These are phyloP conservation scores for Leccinum rimulosum DNA, from an alignment of 768 basidiomycete genomes.

Conservation along the genomic window DNA sequence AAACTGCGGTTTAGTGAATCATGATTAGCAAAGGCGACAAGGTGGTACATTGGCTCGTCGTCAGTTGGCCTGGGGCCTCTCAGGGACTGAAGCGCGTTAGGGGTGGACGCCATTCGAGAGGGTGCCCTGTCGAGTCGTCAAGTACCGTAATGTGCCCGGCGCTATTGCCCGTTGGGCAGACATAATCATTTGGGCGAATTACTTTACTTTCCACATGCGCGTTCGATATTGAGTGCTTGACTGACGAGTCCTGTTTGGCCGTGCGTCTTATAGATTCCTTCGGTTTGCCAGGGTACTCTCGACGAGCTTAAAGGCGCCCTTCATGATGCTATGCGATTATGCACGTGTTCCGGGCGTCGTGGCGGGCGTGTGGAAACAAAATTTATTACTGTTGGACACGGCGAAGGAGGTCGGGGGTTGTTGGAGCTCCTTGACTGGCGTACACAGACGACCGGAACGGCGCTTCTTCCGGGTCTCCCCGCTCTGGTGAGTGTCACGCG, in stretches of 20 bases:
- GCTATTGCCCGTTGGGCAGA: constrained; percentile 23
- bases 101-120: constrained; percentile 20
- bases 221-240: neutral
- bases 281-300: constrained; percentile 19
- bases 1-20: constrained; percentile 60
- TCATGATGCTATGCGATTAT: constrained; percentile 24
- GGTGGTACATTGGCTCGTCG: constrained; percentile 24
- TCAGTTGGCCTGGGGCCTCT: constrained; percentile 11
- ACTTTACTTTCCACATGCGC: neutral
- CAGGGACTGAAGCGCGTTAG: constrained; percentile 17
- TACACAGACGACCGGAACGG: too few species aligned
- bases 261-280: constrained; percentile 2
- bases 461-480: too few species aligned
- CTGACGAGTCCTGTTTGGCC: neutral
- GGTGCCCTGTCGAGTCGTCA: constrained; percentile 20
- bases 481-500: too few species aligned
- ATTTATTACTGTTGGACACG: too few species aligned
- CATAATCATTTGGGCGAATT: constrained; percentile 6
- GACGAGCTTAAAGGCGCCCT: constrained; percentile 19
- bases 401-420: too few species aligned
- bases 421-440: too few species aligned
- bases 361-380: too few species aligned
- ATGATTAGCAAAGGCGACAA: constrained; percentile 69
- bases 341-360: constrained; percentile 3
- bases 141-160: constrained; percentile 16